Evolutionary conservation across 2,329 filamentous ascomycete genomes (phyloP).

Genomic region (Colletotrichum sp.): DNA sequence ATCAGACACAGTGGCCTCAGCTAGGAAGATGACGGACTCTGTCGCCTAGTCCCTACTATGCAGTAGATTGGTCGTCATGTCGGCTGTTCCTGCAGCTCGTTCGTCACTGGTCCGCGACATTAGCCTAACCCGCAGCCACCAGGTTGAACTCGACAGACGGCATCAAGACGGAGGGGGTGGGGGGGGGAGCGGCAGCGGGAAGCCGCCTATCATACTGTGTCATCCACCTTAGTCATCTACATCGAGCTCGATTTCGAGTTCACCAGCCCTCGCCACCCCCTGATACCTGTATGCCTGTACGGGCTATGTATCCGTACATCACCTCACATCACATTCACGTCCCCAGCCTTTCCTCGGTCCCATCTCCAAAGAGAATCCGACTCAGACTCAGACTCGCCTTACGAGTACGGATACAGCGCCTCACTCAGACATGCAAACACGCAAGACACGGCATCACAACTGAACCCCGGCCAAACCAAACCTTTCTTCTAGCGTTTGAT

Average conservation of each 20-base stretch:
- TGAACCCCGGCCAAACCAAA: background rate
- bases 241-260: background rate
- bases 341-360: background rate
- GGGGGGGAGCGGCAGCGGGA: background rate
- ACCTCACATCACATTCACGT: background rate
- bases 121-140: background rate
- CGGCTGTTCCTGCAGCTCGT: conserved; percentile 17
- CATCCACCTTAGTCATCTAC: background rate
- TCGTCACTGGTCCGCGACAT: conserved; percentile 4
- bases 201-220: conserved; percentile 3
- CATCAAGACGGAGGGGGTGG: background rate
- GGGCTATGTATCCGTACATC: background rate
- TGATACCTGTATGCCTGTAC: background rate
- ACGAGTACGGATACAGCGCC: background rate
- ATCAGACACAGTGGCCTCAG: conserved; percentile 12
- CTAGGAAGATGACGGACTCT: background rate
- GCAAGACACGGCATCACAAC: background rate
- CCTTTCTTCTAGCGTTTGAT: background rate
- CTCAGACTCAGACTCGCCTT: background rate
- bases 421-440: background rate
- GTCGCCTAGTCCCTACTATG: background rate
- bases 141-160: background rate
- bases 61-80: background rate
- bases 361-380: background rate
- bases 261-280: conserved; percentile 11